phyloP scores from a whole-genome alignment of 352 stramenopile genomes.

The Globisporangium acanthophoron region DNA sequence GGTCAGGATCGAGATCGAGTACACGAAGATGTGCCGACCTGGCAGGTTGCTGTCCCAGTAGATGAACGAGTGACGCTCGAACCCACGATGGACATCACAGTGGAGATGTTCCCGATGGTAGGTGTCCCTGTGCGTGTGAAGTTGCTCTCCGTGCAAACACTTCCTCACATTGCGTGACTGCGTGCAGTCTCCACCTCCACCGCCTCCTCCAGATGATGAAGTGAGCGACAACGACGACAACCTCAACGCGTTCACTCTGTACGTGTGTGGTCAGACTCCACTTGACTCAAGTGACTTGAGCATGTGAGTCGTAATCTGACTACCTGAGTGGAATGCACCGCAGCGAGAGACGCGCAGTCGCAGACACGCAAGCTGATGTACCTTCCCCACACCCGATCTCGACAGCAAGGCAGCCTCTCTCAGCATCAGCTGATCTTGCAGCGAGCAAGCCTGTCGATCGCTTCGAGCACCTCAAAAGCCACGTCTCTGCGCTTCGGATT shows the following conservation, averaged over 20 bases:
- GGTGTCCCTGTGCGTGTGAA: neutral
- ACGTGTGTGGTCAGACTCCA: neutral
- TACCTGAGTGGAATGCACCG: too few species aligned
- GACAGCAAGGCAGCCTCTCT: neutral
- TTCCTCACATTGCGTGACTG: neutral
- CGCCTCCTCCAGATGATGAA: conserved; percentile 43
- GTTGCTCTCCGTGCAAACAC: neutral
- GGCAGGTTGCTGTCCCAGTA: neutral
- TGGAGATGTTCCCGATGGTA: neutral
- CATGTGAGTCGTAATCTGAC: neutral
- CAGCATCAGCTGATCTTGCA: neutral
- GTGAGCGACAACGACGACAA: conserved; percentile 28
- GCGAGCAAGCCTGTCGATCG: conserved; percentile 8
- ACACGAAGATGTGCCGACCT: neutral
- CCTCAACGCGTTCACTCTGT: conserved; percentile 24
- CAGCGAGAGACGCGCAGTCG: conserved; percentile 1
- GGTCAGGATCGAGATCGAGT: neutral
- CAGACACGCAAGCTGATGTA: neutral
- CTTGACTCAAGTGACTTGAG: neutral
- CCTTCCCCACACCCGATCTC: neutral
- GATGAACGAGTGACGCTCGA: neutral
- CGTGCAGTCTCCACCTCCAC: conserved; percentile 35
- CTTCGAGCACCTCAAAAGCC: conserved; percentile 34
- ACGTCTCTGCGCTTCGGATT: conserved; percentile 26
- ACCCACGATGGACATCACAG: neutral